Percentiles rank a stretch among this genome's conserved stretches.
Conservation (phyloP, 1,284 basidiomycete genomes). For the Phellinidium pouzarii region DNA sequence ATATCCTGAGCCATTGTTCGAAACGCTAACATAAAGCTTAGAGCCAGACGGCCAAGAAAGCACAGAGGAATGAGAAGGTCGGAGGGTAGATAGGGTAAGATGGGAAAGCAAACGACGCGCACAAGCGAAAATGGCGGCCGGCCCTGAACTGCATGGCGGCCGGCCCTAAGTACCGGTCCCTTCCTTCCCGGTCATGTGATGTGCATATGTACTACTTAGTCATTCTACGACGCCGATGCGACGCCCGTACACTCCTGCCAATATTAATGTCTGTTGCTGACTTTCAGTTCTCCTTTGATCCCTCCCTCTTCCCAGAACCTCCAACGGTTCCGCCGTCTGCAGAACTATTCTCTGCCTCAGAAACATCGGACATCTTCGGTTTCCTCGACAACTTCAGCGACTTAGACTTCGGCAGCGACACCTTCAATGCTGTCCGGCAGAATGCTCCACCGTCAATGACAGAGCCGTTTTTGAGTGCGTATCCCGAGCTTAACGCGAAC, state of each 20-base stretch:
- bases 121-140: neutral
- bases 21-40: neutral
- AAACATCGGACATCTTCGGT: conserved; percentile 64
- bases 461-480: neutral
- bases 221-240: no score
- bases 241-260: neutral
- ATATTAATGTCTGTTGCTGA: conserved; percentile 4
- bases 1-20: conserved; percentile 5
- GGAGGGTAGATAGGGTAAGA: neutral
- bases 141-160: neutral
- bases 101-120: neutral
- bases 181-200: no score
- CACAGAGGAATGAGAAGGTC: neutral
- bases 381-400: conserved; percentile 67
- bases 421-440: conserved; percentile 12
- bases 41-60: neutral
- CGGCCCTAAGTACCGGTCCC: neutral
- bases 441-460: conserved; percentile 2
- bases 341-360: conserved; percentile 65
- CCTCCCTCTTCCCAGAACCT: conserved; percentile 50
- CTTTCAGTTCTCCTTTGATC: conserved; percentile 40
- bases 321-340: conserved; percentile 59
- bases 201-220: no score
- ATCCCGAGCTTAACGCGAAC: neutral
- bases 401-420: conserved; percentile 45